phyloP scores from a whole-genome alignment of 2,329 filamentous ascomycete species.

The Penicillium sp. region DNA sequence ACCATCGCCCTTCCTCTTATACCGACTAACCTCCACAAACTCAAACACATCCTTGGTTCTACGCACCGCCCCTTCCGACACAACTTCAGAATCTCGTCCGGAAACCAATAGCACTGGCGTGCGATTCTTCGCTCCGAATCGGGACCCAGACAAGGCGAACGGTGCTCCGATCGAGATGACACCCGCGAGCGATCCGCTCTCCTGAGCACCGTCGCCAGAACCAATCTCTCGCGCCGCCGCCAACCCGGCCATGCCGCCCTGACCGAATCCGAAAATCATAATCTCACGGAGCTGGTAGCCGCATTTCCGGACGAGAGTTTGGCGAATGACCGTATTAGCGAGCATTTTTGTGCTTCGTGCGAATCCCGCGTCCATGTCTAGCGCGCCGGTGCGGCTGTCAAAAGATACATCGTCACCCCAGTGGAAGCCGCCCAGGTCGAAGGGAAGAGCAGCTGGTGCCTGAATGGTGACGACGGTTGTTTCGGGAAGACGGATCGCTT shows the following conservation, averaged over 20 bases:
- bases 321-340: slow-evolving; percentile 47
- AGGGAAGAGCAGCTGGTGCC: slow-evolving; percentile 63
- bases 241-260: slow-evolving; percentile 59
- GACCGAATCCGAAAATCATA: slow-evolving; percentile 61
- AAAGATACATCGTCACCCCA: slow-evolving; percentile 63
- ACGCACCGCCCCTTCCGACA: slow-evolving; percentile 60
- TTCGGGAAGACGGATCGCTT: slow-evolving; percentile 65
- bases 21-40: slow-evolving; percentile 61
- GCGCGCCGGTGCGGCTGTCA: slow-evolving; percentile 44
- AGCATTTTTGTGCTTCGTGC: slow-evolving; percentile 45
- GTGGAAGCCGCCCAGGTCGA: slow-evolving; percentile 61
- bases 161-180: slow-evolving; percentile 41
- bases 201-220: slow-evolving; percentile 3
- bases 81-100: slow-evolving; percentile 40
- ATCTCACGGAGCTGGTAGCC: slow-evolving; percentile 58
- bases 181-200: slow-evolving; percentile 29
- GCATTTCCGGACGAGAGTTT: slow-evolving; percentile 49
- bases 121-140: slow-evolving; percentile 29
- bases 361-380: slow-evolving; percentile 61
- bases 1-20: slow-evolving; percentile 63
- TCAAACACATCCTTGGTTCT: slow-evolving; percentile 60
- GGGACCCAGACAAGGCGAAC: slow-evolving; percentile 32
- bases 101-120: slow-evolving; percentile 40
- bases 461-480: slow-evolving; percentile 70
- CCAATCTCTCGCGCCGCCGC: slow-evolving; percentile 47